Evolutionary conservation across 768 basidiomycete species (phyloP), one percentile per base, ranked within the genome.

Genomic region (Pleurotus cornucopiae): DNA sequence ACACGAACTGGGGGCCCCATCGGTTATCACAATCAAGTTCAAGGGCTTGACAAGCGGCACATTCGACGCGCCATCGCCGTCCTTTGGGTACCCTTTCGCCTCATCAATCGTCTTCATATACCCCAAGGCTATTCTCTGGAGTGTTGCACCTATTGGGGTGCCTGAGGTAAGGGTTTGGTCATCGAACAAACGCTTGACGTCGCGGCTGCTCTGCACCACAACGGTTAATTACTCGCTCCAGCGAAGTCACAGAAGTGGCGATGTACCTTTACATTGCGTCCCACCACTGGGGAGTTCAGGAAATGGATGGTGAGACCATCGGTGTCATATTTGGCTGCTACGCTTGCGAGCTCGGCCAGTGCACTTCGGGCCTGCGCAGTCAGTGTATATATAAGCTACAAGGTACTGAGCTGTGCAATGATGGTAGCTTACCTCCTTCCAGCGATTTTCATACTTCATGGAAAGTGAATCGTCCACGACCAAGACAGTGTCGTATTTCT

Each of bases 381-480:
- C 30, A 46, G 25, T 6, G 30, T 60, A 20, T 41, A 44, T 6
- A 44, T 44, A n/a, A 20, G 21, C 16, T 53, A 25, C 3, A 53
- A 40, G 41, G 14, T 44, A 34, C 9, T 11, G 41, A 12, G n/a
- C 20, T 44, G n/a, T 44, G 41, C n/a, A 20, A 52, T 5, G 9
- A 30, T 9, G 5, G 18, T 16, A n/a, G 38, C 61, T 12, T 26
- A 83, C 83, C 71, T 83, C 80, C 9, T 57, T 46, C 85, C 85
- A 87, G 6, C 70, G 68, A 1, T 49, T 47, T 1, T 74, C 74
- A 14, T 61, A 57, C 51, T 39, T 37, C 85, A 86, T 86, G 3
- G 83, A 84, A 5, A 66, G 64, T 3, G 85, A 86, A 63, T 86
- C 85, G 64, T 85, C 83, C 54, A 87, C 71, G 44, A 86, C 64